phyloP scores from a whole-genome alignment of 352 stramenopile genomes.

The Phytophthora tentaculata region DNA sequence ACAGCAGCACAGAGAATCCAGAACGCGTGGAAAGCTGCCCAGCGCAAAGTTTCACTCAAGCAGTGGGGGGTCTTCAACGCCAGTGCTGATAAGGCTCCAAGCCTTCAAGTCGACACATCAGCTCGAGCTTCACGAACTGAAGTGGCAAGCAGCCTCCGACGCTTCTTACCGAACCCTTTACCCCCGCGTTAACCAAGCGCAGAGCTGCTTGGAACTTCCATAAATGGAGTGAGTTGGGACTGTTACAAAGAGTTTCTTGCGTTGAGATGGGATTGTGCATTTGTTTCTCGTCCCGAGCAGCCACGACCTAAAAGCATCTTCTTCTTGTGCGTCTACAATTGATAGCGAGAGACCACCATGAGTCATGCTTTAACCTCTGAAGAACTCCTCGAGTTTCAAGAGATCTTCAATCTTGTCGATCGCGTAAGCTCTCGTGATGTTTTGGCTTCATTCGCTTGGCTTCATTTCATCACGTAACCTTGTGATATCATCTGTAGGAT shows the following conservation, averaged over 20 bases:
- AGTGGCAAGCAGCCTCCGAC: slow-evolving; percentile 4
- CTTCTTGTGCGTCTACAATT: slow-evolving; percentile 1
- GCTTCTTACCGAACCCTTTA: slow-evolving; percentile 13
- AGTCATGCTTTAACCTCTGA: slow-evolving; percentile 68
- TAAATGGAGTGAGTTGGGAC: slow-evolving; percentile 21
- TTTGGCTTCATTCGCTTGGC: too few relatives aligned
- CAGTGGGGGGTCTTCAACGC: neutral
- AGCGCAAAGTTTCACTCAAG: slow-evolving; percentile 5
- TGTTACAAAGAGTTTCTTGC: slow-evolving; percentile 25
- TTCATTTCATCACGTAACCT: too few relatives aligned
- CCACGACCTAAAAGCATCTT: too few relatives aligned
- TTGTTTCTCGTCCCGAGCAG: neutral
- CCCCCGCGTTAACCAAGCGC: slow-evolving; percentile 5
- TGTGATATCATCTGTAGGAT: slow-evolving; percentile 56
- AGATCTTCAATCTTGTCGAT: slow-evolving; percentile 96
- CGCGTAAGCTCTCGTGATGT: too few relatives aligned
- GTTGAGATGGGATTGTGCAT: slow-evolving; percentile 21
- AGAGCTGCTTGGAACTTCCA: slow-evolving; percentile 7
- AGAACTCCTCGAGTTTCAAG: slow-evolving; percentile 92
- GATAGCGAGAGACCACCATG: slow-evolving; percentile 51
- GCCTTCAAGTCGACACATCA: slow-evolving; percentile 7
- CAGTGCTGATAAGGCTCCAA: neutral
- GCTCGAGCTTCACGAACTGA: neutral
- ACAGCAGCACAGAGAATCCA: slow-evolving; percentile 40
- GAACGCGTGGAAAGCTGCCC: slow-evolving; percentile 29